Evolutionary conservation across 306 rosid genomes (phyloP).

Genomic region (Citrullus amarus): DNA sequence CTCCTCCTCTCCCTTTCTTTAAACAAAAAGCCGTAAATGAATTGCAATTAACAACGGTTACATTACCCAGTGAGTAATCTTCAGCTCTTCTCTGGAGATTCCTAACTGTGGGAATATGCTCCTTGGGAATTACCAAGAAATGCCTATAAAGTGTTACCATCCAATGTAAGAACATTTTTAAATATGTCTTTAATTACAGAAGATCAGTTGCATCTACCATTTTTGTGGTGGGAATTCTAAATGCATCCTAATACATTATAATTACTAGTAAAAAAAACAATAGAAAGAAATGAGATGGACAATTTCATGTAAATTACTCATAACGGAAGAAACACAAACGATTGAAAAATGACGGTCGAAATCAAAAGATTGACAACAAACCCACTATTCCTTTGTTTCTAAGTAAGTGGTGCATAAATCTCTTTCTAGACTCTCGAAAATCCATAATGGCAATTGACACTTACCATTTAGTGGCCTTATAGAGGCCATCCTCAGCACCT

Average conservation of each 20-base stretch:
- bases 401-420: background rate
- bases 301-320: background rate
- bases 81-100: conserved; percentile 37
- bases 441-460: background rate
- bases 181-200: background rate
- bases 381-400: background rate
- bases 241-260: background rate
- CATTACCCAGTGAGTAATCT: conserved; percentile 46
- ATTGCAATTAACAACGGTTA: background rate
- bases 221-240: background rate
- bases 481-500: background rate
- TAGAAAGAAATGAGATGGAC: background rate
- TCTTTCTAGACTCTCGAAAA: background rate
- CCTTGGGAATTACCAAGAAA: conserved; percentile 54
- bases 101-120: conserved; percentile 50
- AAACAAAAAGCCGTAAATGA: background rate
- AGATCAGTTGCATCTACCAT: background rate
- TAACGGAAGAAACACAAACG: background rate
- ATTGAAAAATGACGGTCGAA: background rate
- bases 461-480: background rate
- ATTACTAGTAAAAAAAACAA: background rate
- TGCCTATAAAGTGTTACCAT: conserved; percentile 29
- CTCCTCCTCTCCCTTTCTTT: background rate
- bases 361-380: background rate
- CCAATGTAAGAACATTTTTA: background rate